These are phyloP conservation scores for Cucumis sativus DNA, from an alignment of 306 rosid species.

Conservation along the genomic window Cucumber_9930_V3 NC_026657.2:29057001-29057500, in stretches of 20 bases:
- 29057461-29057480: no score
- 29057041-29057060: background rate
- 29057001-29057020: background rate
- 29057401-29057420: no score
- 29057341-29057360: background rate
- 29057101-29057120: conserved; percentile 32
- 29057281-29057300: background rate
- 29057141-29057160: conserved; percentile 20
- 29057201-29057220: conserved; percentile 50
- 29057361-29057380: no score
- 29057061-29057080: background rate
- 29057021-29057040: no score
- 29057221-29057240: conserved; percentile 19
- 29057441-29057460: no score
- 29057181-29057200: conserved; percentile 32
- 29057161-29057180: conserved; percentile 23
- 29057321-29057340: background rate
- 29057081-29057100: conserved; percentile 9
- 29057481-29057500: no score
- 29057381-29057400: no score
- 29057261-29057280: conserved; percentile 15
- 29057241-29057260: conserved; percentile 27
- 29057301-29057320: background rate
- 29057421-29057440: no score
- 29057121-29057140: conserved; percentile 12